Conservation (phyloP, 2,329 filamentous ascomycete genomes). For the Paraphaeosphaeria minitans region DNA sequence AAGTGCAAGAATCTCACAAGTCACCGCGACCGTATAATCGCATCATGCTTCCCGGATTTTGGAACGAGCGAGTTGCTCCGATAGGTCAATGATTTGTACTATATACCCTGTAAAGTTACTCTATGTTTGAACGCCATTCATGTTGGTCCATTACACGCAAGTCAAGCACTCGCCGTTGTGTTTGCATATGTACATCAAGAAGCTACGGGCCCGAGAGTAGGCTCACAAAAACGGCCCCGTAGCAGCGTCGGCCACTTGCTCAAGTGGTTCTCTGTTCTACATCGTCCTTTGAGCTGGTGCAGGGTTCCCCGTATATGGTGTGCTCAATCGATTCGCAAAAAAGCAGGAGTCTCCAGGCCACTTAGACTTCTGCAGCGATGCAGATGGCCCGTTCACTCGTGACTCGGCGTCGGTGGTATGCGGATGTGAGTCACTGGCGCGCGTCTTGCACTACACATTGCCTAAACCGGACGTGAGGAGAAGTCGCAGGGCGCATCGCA, state of each 20-base stretch:
- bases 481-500: constrained; percentile 21
- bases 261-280: neutral
- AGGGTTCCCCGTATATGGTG: neutral
- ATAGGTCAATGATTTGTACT: neutral
- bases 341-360: too few relatives aligned
- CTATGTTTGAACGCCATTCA: neutral
- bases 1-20: constrained; percentile 66
- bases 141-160: neutral
- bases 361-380: too few relatives aligned
- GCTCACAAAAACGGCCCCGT: neutral
- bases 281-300: neutral
- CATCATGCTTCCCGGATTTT: constrained; percentile 52
- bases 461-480: constrained; percentile 26
- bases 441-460: constrained; percentile 32
- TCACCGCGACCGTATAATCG: constrained; percentile 66
- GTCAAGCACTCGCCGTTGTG: neutral
- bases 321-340: neutral
- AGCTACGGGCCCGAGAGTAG: neutral
- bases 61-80: constrained; percentile 5
- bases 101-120: neutral
- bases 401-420: constrained; percentile 14
- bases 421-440: constrained; percentile 38
- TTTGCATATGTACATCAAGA: neutral
- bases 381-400: neutral
- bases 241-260: neutral